These are phyloP conservation scores for Bruguiera hainesii DNA, from an alignment of 441 rosid genomes.

Conservation along the genomic window DNA sequence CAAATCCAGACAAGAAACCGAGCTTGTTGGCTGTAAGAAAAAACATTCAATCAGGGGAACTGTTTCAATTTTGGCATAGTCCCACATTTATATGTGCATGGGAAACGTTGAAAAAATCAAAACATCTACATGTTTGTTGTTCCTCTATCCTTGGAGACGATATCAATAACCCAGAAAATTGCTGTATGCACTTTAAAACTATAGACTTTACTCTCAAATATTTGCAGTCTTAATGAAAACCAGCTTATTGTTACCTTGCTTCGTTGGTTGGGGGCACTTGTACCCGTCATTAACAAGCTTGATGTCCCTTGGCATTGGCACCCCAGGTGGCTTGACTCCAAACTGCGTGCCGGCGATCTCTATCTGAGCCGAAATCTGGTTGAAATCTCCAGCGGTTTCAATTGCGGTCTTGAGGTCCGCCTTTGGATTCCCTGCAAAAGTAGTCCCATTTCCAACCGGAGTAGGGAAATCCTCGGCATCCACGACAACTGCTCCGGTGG, in stretches of 20 bases:
- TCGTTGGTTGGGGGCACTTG: slow-evolving; percentile 43
- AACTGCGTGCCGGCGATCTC: slow-evolving; percentile 50
- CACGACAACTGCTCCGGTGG: slow-evolving; percentile 40
- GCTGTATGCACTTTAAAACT: no score
- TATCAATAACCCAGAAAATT: no score
- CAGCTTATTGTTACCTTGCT: slow-evolving; percentile 24
- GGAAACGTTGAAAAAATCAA: no score
- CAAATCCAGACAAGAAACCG: no score
- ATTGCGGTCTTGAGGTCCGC: slow-evolving; percentile 47
- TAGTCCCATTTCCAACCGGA: slow-evolving; percentile 49
- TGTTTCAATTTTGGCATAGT: no score
- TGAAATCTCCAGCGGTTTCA: slow-evolving; percentile 55
- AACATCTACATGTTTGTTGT: no score
- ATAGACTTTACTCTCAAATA: no score
- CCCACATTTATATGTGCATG: no score
- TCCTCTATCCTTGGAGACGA: no score
- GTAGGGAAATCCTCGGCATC: slow-evolving; percentile 49
- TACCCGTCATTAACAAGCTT: slow-evolving; percentile 42
- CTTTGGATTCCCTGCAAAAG: slow-evolving; percentile 41
- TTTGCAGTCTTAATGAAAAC: no score
- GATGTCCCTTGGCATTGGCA: slow-evolving; percentile 52
- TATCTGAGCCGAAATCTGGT: slow-evolving; percentile 43
- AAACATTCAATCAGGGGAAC: no score
- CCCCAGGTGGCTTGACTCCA: slow-evolving; percentile 37
- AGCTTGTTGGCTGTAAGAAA: no score